Evolutionary conservation across 1,284 basidiomycete species (phyloP).

Genomic region (Albatrellus sp.): DNA sequence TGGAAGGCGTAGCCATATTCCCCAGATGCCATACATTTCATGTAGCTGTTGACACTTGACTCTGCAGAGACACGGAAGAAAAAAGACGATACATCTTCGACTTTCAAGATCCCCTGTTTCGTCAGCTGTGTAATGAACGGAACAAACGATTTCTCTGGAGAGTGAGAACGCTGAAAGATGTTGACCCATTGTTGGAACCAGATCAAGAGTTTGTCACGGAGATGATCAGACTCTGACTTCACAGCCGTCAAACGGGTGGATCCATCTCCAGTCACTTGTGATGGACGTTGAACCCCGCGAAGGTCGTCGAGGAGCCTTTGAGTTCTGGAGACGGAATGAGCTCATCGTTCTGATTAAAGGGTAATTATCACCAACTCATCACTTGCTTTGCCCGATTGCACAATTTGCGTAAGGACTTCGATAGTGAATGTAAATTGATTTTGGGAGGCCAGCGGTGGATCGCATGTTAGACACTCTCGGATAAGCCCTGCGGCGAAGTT

Average conservation of each 20-base stretch:
- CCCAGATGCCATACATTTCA: conserved; percentile 73
- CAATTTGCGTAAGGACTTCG: conserved; percentile 67
- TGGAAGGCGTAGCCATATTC: conserved; percentile 78
- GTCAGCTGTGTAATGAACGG: conserved; percentile 96
- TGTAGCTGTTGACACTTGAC: conserved; percentile 85
- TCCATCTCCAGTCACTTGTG: conserved; percentile 21
- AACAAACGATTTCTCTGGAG: conserved; percentile 91
- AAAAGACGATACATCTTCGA: conserved; percentile 92
- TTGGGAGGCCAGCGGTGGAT: conserved; percentile 71
- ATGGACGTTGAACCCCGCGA: conserved; percentile 40
- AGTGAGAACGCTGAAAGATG: conserved; percentile 84
- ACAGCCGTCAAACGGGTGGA: conserved; percentile 32
- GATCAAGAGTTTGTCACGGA: conserved; percentile 57
- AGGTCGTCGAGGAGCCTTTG: conserved; percentile 63
- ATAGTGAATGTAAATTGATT: conserved; percentile 75
- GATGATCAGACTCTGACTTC: conserved; percentile 59
- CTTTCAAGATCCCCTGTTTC: conserved; percentile 92
- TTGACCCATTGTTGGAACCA: conserved; percentile 93
- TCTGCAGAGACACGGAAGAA: conserved; percentile 99
- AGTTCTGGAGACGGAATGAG: conserved; percentile 25
- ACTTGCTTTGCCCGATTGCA: conserved; percentile 66
- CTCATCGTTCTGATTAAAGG: neutral
- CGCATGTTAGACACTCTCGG: conserved; percentile 73
- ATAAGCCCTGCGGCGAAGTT: conserved; percentile 80
- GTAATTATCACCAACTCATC: conserved; percentile 51